These are phyloP conservation scores for Paracoccidioides brasiliensis DNA, from an alignment of 2,329 filamentous ascomycete genomes.

Conservation along the genomic window DNA sequence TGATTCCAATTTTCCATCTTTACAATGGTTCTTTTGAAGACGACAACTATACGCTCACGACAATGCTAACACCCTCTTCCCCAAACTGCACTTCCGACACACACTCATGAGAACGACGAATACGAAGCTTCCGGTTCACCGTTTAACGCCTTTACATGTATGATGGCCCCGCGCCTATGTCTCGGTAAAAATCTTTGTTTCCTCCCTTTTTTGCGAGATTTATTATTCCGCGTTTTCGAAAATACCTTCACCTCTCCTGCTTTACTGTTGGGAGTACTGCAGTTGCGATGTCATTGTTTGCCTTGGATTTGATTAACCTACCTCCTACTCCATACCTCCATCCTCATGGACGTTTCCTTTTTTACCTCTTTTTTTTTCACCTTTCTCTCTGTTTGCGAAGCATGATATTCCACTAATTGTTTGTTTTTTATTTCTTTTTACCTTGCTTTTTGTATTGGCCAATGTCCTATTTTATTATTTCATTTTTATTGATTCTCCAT, in stretches of 20 bases:
- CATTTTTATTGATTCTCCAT: neutral
- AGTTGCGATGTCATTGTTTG: neutral
- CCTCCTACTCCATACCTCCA: conserved; percentile 4
- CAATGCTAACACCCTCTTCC: neutral
- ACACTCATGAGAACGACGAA: conserved; percentile 1
- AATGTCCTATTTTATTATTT: neutral
- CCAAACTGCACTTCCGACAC: neutral
- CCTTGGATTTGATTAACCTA: neutral
- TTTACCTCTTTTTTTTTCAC: neutral
- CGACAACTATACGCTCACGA: neutral
- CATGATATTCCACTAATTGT: neutral
- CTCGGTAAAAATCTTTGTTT: conserved; percentile 6
- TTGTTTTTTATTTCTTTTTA: conserved; percentile 2
- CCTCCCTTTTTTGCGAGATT: neutral
- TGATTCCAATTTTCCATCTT: neutral
- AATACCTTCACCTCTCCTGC: neutral
- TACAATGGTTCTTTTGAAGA: neutral
- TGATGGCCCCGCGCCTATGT: conserved; percentile 6
- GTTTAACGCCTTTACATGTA: neutral
- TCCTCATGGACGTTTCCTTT: neutral
- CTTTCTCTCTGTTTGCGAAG: neutral
- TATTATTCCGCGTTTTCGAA: neutral
- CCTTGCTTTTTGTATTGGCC: neutral
- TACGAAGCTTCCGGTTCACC: neutral
- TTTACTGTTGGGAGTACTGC: too few species aligned